Conservation (phyloP, 2,329 filamentous ascomycete species). For the Sodiomyces alkalinus region DNA sequence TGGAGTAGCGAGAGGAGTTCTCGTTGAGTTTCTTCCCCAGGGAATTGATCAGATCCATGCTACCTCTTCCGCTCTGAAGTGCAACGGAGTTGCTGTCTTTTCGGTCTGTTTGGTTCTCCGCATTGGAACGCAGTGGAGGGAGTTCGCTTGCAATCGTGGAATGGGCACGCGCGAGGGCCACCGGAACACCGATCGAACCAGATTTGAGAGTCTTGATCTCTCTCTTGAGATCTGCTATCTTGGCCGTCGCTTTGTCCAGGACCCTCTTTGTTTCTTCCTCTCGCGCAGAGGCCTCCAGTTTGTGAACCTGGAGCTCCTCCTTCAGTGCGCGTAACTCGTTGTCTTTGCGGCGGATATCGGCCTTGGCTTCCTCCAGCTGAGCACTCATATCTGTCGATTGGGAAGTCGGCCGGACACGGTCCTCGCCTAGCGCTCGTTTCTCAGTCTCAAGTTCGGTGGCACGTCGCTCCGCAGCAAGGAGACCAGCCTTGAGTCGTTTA, state of each 20-base stretch:
- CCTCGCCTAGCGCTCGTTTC: too few species aligned
- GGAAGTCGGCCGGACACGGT: too few species aligned
- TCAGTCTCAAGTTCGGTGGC: slow-evolving; percentile 9
- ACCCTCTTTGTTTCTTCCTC: slow-evolving; percentile 41
- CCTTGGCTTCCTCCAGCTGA: slow-evolving; percentile 26
- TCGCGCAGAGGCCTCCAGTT: slow-evolving; percentile 34
- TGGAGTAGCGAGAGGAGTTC: slow-evolving; percentile 13
- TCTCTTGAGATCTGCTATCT: slow-evolving; percentile 40
- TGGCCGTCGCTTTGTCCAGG: slow-evolving; percentile 38
- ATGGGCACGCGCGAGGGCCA: neutral
- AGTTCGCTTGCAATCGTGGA: neutral
- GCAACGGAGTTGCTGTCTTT: slow-evolving; percentile 1
- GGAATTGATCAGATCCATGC: slow-evolving; percentile 12
- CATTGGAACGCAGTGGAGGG: neutral
- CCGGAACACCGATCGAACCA: slow-evolving; percentile 7
- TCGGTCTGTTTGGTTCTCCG: slow-evolving; percentile 4
- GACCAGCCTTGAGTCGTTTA: slow-evolving; percentile 32
- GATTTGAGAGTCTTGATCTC: slow-evolving; percentile 31
- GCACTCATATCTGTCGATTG: slow-evolving; percentile 11
- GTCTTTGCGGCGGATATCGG: slow-evolving; percentile 30
- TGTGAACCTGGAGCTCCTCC: slow-evolving; percentile 37
- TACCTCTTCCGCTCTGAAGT: slow-evolving; percentile 9
- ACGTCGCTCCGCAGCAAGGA: slow-evolving; percentile 31
- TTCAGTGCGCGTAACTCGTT: slow-evolving; percentile 32
- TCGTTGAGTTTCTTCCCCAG: slow-evolving; percentile 9